A percentile compares a stretch with the other conserved stretches of the same genome.
Conservation (phyloP, 2,329 filamentous ascomycete species). For the Microsporum canis region DNA sequence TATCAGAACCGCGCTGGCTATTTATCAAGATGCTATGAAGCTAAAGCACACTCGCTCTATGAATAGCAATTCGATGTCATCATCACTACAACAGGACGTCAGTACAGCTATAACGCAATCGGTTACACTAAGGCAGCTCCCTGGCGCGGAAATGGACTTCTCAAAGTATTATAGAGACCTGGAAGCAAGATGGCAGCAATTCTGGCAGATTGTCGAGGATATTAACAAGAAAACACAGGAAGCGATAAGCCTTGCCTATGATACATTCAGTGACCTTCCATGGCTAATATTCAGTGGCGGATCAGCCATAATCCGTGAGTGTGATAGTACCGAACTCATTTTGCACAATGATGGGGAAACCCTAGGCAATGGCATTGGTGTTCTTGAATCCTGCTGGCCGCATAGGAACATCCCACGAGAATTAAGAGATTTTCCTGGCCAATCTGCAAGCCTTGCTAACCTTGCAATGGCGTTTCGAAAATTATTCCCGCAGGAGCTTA, state of each 20-base stretch:
- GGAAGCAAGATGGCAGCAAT: conserved; percentile 77
- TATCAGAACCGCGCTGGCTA: conserved; percentile 68
- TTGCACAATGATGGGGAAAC: conserved; percentile 51
- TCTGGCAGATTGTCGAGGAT: conserved; percentile 75
- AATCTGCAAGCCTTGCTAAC: conserved; percentile 52
- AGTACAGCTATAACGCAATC: conserved; percentile 60
- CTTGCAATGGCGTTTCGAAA: conserved; percentile 61
- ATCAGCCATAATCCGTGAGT: conserved; percentile 66
- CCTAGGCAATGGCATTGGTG: conserved; percentile 28
- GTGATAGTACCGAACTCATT: conserved; percentile 64
- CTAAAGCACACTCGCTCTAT: conserved; percentile 19
- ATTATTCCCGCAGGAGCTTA: conserved; percentile 56
- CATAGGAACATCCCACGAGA: conserved; percentile 34
- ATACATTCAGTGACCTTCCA: conserved; percentile 57
- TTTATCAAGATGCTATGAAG: conserved; percentile 59
- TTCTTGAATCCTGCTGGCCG: conserved; percentile 32
- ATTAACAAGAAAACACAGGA: conserved; percentile 78
- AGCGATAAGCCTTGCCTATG: conserved; percentile 64
- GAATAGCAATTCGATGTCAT: conserved; percentile 30
- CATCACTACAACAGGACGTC: conserved; percentile 62
- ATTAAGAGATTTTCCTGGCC: conserved; percentile 43
- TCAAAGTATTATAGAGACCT: conserved; percentile 61
- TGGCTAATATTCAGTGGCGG: conserved; percentile 81
- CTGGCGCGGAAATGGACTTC: conserved; percentile 57
- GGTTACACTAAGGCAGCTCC: conserved; percentile 51